phyloP scores from a whole-genome alignment of 2,329 filamentous ascomycete genomes.

The Dryadomyces sulphureus region DNA sequence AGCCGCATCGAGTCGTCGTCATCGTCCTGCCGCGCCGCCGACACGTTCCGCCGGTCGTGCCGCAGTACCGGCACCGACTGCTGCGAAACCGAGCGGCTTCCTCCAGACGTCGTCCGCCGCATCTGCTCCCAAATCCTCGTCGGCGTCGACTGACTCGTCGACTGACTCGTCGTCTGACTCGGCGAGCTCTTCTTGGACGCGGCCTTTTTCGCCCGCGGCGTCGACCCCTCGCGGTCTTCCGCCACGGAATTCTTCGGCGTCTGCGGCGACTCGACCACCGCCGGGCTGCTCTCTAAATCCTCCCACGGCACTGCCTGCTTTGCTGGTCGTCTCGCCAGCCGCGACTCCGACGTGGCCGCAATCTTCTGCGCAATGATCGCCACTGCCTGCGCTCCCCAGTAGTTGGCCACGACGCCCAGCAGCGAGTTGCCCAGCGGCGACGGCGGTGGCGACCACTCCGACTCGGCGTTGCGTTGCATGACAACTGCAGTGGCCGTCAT shows the following conservation, averaged over 20 bases:
- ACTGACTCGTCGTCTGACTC: constrained; percentile 1
- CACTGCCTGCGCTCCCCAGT: constrained; percentile 33
- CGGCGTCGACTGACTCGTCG: constrained; percentile 3
- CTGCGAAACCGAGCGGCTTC: not conserved
- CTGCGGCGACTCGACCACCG: not conserved
- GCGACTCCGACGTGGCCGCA: constrained; percentile 2
- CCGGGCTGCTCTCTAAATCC: not conserved
- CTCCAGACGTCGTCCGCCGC: constrained; percentile 7
- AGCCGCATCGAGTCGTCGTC: constrained; percentile 2
- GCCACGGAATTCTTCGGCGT: not conserved
- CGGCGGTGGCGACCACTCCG: constrained; percentile 35
- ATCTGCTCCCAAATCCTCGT: constrained; percentile 11
- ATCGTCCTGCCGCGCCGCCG: not conserved
- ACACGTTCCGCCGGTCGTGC: too few species aligned
- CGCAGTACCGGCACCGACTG: not conserved
- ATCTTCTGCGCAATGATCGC: constrained; percentile 24
- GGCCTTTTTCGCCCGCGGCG: constrained; percentile 4
- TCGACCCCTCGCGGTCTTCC: constrained; percentile 6
- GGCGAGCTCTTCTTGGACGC: not conserved
- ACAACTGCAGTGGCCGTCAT: constrained; percentile 37
- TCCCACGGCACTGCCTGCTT: not conserved
- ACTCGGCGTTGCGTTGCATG: constrained; percentile 29
- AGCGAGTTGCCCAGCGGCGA: constrained; percentile 22
- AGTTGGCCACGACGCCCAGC: constrained; percentile 27
- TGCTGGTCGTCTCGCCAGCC: constrained; percentile 2